phyloP scores from a whole-genome alignment of 257 asterid genomes.

The Solanum piurae region DNA sequence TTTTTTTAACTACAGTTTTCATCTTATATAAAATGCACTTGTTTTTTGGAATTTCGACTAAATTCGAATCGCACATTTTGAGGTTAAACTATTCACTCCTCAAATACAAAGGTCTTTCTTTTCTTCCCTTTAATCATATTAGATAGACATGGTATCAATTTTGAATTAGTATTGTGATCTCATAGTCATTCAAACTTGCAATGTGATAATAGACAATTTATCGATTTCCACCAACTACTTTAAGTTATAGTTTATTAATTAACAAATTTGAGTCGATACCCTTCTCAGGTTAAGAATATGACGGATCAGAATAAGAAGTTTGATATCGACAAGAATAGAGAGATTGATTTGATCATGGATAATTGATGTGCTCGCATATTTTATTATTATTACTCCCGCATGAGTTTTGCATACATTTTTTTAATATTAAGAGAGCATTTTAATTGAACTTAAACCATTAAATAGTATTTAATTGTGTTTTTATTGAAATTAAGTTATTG shows the following conservation, averaged over 20 bases:
- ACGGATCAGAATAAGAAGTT: background rate
- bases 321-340: background rate
- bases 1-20: background rate
- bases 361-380: background rate
- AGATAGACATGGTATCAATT: background rate
- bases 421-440: background rate
- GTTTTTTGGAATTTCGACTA: no score
- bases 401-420: background rate
- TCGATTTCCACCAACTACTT: background rate
- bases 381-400: background rate
- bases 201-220: background rate
- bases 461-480: background rate
- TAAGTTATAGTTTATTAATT: background rate
- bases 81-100: background rate
- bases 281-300: background rate
- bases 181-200: background rate
- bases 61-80: background rate
- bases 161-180: no score
- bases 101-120: background rate
- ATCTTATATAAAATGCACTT: background rate
- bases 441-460: background rate
- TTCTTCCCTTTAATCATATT: background rate
- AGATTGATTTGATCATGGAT: background rate
- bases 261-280: background rate
- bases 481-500: background rate